A percentile compares a stretch with the other conserved stretches of the same genome.
These are phyloP conservation scores for Pestalotiopsis sp. DNA, from an alignment of 2,329 filamentous ascomycete genomes.

Conservation along the genomic window DNA sequence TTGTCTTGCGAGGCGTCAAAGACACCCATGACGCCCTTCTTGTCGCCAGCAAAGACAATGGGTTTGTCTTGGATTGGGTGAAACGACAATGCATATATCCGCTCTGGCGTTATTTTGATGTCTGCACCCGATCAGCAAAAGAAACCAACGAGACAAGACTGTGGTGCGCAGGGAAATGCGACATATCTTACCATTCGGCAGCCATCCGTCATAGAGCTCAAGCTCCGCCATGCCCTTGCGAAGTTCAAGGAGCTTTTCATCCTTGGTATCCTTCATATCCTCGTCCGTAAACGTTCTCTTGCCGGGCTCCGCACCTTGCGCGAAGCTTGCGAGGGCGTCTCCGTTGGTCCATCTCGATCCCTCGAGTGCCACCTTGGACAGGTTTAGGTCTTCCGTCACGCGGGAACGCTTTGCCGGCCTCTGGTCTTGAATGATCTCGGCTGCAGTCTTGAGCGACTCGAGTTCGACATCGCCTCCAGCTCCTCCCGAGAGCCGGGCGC, in stretches of 20 bases:
- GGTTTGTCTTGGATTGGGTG: constrained; percentile 87
- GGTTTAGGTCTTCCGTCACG: constrained; percentile 61
- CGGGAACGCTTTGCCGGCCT: constrained; percentile 56
- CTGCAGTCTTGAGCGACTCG: constrained; percentile 51
- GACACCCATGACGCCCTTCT: constrained; percentile 86
- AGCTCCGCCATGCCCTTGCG: constrained; percentile 77
- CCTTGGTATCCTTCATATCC: constrained; percentile 77
- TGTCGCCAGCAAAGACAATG: constrained; percentile 91
- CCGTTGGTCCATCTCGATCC: constrained; percentile 75
- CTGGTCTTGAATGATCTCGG: constrained; percentile 39
- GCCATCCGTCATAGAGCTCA: constrained; percentile 80
- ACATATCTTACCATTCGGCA: constrained; percentile 69
- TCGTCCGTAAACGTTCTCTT: constrained; percentile 85
- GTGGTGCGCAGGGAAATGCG: constrained; percentile 13
- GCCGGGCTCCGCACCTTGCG: constrained; percentile 75
- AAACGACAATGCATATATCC: constrained; percentile 85
- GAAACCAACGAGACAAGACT: not conserved
- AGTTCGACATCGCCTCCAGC: constrained; percentile 46
- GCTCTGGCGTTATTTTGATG: constrained; percentile 88
- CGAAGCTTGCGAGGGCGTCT: constrained; percentile 64
- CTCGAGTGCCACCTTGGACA: constrained; percentile 78
- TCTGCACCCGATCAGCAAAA: constrained; percentile 48
- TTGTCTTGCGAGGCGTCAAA: constrained; percentile 82
- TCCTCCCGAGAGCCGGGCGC: constrained; percentile 61
- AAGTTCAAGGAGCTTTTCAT: constrained; percentile 74